phyloP scores from a whole-genome alignment of 257 asterid species.

The Fraxinus excelsior region DNA sequence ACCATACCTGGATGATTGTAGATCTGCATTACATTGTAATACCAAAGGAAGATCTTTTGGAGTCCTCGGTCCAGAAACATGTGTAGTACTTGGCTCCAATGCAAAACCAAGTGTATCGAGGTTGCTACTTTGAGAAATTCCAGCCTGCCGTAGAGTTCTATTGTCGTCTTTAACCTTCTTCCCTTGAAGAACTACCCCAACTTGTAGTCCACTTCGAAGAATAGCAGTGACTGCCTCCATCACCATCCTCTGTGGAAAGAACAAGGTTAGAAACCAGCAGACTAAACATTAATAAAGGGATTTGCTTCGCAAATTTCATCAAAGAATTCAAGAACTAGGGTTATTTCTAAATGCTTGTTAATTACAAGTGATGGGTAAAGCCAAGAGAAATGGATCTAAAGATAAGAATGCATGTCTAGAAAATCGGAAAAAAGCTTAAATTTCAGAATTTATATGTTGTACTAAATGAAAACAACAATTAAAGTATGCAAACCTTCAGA shows the following conservation, averaged over 20 bases:
- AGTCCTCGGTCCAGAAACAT: conserved; percentile 34
- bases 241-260: conserved; percentile 58
- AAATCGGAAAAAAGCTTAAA: neutral
- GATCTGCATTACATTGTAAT: conserved; percentile 37
- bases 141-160: conserved; percentile 71
- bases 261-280: conserved; percentile 10
- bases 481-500: conserved; percentile 64
- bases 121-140: conserved; percentile 56
- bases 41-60: conserved; percentile 31
- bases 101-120: conserved; percentile 65
- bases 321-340: conserved; percentile 1
- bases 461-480: conserved; percentile 8
- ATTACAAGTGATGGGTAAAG: neutral
- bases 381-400: neutral
- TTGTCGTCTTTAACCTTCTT: conserved; percentile 73
- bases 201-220: conserved; percentile 64
- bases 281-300: conserved; percentile 1
- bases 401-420: neutral
- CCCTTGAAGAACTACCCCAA: conserved; percentile 74
- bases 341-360: conserved; percentile 8
- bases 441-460: conserved; percentile 1
- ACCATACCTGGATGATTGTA: conserved; percentile 41
- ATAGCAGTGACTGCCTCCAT: conserved; percentile 72
- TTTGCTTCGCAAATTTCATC: neutral
- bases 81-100: conserved; percentile 52